phyloP scores from a whole-genome alignment of 106 monocot genomes.

The Acanthochlamys bracteata region DNA sequence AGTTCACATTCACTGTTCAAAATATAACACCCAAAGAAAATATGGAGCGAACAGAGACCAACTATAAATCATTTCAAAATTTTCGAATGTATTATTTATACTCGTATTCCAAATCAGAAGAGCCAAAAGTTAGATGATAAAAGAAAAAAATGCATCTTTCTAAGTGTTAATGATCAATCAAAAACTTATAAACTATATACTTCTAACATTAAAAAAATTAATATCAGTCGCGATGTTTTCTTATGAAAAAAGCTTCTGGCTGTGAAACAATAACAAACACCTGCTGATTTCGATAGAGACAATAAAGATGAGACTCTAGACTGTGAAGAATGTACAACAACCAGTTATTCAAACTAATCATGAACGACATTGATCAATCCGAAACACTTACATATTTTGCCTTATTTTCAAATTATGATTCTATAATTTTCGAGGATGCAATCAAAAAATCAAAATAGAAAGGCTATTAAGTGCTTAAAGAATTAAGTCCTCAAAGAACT shows the following conservation, averaged over 20 bases:
- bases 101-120: not conserved
- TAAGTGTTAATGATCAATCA: not conserved
- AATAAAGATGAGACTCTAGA: too few relatives aligned
- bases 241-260: slow-evolving; percentile 2
- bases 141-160: slow-evolving; percentile 1
- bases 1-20: not conserved
- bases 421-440: slow-evolving; percentile 8
- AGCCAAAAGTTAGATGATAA: slow-evolving; percentile 2
- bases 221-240: not conserved
- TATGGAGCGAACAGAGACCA: not conserved
- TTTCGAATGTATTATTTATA: slow-evolving; percentile 4
- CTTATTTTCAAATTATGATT: slow-evolving; percentile 20
- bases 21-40: not conserved
- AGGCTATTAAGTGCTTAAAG: too few relatives aligned
- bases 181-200: slow-evolving; percentile 8
- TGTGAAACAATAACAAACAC: not conserved
- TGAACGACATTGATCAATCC: slow-evolving; percentile 9
- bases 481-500: too few relatives aligned
- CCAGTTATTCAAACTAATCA: not conserved
- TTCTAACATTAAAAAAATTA: slow-evolving; percentile 3
- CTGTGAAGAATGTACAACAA: not conserved
- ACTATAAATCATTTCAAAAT: slow-evolving; percentile 1
- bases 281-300: slow-evolving; percentile 2
- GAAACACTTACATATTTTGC: slow-evolving; percentile 18
- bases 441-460: too few relatives aligned